A percentile compares a stretch with the other conserved stretches of the same genome.
phyloP scores from a whole-genome alignment of 2,329 filamentous ascomycete species.

The Trichoderma koningiopsis region DNA sequence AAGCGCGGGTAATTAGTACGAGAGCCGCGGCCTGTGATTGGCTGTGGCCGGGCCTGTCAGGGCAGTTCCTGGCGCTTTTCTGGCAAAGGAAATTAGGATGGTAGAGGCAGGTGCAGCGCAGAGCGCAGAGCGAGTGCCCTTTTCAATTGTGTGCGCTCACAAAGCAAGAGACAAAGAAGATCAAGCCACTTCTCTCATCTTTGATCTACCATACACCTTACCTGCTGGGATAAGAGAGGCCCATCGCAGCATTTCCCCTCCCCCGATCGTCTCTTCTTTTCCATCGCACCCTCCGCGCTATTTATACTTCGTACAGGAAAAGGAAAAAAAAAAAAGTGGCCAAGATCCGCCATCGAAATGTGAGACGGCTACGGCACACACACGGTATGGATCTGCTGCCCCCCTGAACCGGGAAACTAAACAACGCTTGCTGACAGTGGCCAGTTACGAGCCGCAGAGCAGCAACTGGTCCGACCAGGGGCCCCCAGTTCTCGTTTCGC shows the following conservation, averaged over 20 bases:
- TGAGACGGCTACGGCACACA: slow-evolving; percentile 6
- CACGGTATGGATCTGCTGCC: slow-evolving; percentile 6
- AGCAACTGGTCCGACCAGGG: slow-evolving; percentile 9
- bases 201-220: too few relatives aligned
- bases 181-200: background rate
- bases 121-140: background rate
- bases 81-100: background rate
- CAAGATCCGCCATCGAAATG: slow-evolving; percentile 3
- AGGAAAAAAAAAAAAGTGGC: background rate
- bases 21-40: background rate
- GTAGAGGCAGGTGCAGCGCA: background rate
- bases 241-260: background rate
- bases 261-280: background rate
- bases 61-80: background rate
- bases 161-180: background rate
- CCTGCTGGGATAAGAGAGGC: background rate
- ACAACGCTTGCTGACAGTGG: slow-evolving; percentile 10
- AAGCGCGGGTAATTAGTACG: background rate
- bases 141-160: background rate
- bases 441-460: background rate
- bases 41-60: background rate
- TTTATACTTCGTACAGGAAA: background rate
- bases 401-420: slow-evolving; percentile 8
- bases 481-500: slow-evolving; percentile 20
- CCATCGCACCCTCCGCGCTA: background rate